These are phyloP conservation scores for Cantharellus cinnabarinus DNA, from an alignment of 768 basidiomycete genomes.

Conservation along the genomic window DNA sequence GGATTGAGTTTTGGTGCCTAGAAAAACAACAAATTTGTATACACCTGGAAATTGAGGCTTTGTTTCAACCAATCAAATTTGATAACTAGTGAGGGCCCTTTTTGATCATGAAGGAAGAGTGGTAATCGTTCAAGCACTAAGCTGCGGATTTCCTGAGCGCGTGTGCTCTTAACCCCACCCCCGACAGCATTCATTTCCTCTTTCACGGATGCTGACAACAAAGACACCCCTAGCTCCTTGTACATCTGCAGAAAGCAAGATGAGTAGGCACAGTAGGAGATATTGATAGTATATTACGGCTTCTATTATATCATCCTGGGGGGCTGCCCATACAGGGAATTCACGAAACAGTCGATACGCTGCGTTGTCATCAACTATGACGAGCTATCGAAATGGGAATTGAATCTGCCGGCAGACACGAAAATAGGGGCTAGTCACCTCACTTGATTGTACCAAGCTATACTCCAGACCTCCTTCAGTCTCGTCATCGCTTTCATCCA, in stretches of 20 bases:
- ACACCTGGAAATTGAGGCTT: slow-evolving; percentile 16
- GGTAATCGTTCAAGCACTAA: slow-evolving; percentile 71
- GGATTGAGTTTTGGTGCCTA: neutral
- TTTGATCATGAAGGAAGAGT: slow-evolving; percentile 80
- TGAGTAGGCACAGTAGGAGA: neutral
- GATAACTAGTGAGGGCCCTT: slow-evolving; percentile 12
- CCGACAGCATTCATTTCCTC: slow-evolving; percentile 50
- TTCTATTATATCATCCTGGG: slow-evolving; percentile 85
- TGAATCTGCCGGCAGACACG: neutral
- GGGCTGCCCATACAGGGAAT: slow-evolving; percentile 44
- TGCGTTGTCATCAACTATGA: slow-evolving; percentile 75
- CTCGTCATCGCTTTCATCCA: slow-evolving; percentile 11
- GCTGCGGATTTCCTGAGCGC: slow-evolving; percentile 30
- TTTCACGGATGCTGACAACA: slow-evolving; percentile 49
- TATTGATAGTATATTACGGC: slow-evolving; percentile 19
- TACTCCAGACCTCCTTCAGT: slow-evolving; percentile 42
- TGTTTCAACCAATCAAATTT: slow-evolving; percentile 17
- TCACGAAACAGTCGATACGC: slow-evolving; percentile 61
- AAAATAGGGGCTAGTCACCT: slow-evolving; percentile 9
- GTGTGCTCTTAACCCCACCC: slow-evolving; percentile 30
- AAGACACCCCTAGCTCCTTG: slow-evolving; percentile 46
- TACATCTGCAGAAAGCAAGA: slow-evolving; percentile 42
- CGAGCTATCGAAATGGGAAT: slow-evolving; percentile 23
- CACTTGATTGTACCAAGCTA: slow-evolving; percentile 44
- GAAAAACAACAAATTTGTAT: slow-evolving; percentile 10